Evolutionary conservation across 1,284 basidiomycete species (phyloP).

Genomic region (Acaromyces ingoldii): DNA sequence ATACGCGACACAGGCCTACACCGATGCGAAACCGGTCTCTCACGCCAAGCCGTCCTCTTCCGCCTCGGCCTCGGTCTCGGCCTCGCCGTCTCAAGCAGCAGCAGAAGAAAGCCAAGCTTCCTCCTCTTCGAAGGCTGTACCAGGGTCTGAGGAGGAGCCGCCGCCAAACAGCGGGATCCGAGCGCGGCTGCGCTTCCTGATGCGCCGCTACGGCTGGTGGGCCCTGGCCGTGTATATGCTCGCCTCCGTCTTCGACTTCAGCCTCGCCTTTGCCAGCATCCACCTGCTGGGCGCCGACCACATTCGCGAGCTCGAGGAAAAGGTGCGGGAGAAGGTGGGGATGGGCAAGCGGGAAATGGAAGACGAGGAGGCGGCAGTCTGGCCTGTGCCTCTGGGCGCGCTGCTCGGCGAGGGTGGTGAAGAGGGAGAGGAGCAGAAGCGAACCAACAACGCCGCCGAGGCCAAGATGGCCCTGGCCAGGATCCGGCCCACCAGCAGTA

Average conservation of each 20-base stretch:
- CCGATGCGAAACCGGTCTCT: too few species aligned
- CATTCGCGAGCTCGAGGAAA: conserved; percentile 65
- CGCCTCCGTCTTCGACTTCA: conserved; percentile 31
- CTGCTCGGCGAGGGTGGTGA: conserved; percentile 13
- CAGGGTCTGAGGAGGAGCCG: too few species aligned
- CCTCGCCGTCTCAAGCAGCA: too few species aligned
- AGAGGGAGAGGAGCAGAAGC: not conserved
- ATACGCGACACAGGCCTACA: too few species aligned
- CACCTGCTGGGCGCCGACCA: conserved; percentile 85
- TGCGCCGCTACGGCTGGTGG: conserved; percentile 49
- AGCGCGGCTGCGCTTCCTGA: conserved; percentile 37
- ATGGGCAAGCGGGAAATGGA: conserved; percentile 28
- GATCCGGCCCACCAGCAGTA: too few species aligned
- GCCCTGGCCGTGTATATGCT: conserved; percentile 44
- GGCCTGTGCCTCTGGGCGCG: conserved; percentile 5
- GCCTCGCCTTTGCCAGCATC: conserved; percentile 72
- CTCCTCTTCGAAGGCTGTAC: too few species aligned
- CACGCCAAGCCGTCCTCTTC: too few species aligned
- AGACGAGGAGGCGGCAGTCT: conserved; percentile 10
- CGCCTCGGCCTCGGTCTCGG: too few species aligned
- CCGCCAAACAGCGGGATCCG: conserved; percentile 21
- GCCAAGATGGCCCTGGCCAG: too few species aligned
- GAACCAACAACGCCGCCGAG: conserved; percentile 2
- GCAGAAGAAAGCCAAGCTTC: too few species aligned
- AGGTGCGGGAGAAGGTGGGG: conserved; percentile 53